Evolutionary conservation across 148 eudicot species (phyloP).

Genomic region (Oxyria digyna): DNA sequence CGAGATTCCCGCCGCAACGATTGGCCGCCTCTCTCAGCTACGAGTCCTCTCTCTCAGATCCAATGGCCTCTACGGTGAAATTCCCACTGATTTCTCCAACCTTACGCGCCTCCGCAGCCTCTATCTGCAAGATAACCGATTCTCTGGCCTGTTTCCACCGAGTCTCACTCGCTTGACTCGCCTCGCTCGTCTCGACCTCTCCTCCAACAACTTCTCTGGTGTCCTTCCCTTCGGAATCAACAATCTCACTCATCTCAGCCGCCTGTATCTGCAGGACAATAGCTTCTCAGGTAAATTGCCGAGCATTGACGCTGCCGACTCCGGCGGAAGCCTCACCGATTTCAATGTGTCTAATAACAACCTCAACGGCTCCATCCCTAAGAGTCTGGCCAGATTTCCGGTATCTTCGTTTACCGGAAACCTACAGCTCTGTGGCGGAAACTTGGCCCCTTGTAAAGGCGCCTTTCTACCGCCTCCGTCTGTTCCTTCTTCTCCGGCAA

Average conservation of each 20-base stretch:
- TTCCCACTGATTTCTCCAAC: slow-evolving; percentile 44
- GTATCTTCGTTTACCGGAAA: slow-evolving; percentile 56
- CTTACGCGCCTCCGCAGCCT: slow-evolving; percentile 45
- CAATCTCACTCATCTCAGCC: slow-evolving; percentile 39
- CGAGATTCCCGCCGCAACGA: slow-evolving; percentile 27
- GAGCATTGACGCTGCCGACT: slow-evolving; percentile 23
- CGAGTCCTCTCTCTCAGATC: slow-evolving; percentile 38
- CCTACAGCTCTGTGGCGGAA: slow-evolving; percentile 52
- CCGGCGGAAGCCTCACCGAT: slow-evolving; percentile 14
- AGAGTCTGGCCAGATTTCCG: slow-evolving; percentile 35
- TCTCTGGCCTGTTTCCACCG: slow-evolving; percentile 58
- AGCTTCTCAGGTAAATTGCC: slow-evolving; percentile 52
- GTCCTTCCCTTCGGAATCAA: slow-evolving; percentile 50
- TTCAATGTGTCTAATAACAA: slow-evolving; percentile 58
- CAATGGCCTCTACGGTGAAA: slow-evolving; percentile 25
- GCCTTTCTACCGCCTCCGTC: slow-evolving; percentile 36
- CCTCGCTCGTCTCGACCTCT: slow-evolving; percentile 51
- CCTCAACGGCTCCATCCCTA: slow-evolving; percentile 69
- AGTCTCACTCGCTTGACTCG: slow-evolving; percentile 36
- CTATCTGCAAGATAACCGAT: slow-evolving; percentile 43
- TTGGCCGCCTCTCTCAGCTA: slow-evolving; percentile 26
- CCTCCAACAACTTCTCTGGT: slow-evolving; percentile 49
- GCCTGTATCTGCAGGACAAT: slow-evolving; percentile 50
- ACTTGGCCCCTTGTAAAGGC: slow-evolving; percentile 40
- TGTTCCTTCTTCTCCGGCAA: slow-evolving; percentile 21